Evolutionary conservation across 768 basidiomycete genomes (phyloP).

Genomic region (Hericium coralloides): DNA sequence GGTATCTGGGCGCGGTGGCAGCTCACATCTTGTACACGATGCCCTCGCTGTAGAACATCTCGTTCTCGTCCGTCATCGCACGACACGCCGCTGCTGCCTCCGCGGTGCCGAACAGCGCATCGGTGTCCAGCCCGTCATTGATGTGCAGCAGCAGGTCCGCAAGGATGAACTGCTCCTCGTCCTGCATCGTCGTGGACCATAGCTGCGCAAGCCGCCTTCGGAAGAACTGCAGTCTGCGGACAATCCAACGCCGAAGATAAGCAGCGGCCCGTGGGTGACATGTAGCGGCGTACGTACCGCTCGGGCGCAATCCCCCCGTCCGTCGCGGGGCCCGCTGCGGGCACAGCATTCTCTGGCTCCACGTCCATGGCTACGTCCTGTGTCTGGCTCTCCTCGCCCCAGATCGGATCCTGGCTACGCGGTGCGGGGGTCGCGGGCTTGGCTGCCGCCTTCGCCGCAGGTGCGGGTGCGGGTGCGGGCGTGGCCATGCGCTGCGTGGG

Average conservation of each 20-base stretch:
- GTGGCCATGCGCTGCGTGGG: constrained; percentile 41
- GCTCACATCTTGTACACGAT: constrained; percentile 75
- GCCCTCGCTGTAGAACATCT: constrained; percentile 84
- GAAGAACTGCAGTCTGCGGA: constrained; percentile 66
- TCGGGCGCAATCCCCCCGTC: constrained; percentile 42
- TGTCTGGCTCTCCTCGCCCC: constrained; percentile 50
- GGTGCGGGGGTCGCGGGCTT: constrained; percentile 19
- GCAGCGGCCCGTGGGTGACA: background rate
- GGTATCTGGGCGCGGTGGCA: background rate
- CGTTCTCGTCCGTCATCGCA: constrained; percentile 69
- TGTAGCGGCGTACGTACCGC: constrained; percentile 38
- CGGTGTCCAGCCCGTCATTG: constrained; percentile 66
- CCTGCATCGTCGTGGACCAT: constrained; percentile 58
- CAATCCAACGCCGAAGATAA: too few species aligned
- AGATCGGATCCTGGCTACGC: constrained; percentile 45
- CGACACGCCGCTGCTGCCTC: constrained; percentile 72
- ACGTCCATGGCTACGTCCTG: constrained; percentile 54
- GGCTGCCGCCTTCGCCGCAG: constrained; percentile 17
- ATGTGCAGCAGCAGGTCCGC: constrained; percentile 59
- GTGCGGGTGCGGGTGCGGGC: constrained; percentile 27
- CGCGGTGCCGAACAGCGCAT: constrained; percentile 64
- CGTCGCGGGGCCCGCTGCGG: constrained; percentile 26
- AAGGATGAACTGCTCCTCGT: constrained; percentile 71
- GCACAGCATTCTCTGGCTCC: constrained; percentile 26
- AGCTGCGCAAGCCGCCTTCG: constrained; percentile 65